A percentile compares a stretch with the other conserved stretches of the same genome.
Evolutionary conservation across 2,329 filamentous ascomycete genomes (phyloP).

Genomic region (Fusarium sp.): DNA sequence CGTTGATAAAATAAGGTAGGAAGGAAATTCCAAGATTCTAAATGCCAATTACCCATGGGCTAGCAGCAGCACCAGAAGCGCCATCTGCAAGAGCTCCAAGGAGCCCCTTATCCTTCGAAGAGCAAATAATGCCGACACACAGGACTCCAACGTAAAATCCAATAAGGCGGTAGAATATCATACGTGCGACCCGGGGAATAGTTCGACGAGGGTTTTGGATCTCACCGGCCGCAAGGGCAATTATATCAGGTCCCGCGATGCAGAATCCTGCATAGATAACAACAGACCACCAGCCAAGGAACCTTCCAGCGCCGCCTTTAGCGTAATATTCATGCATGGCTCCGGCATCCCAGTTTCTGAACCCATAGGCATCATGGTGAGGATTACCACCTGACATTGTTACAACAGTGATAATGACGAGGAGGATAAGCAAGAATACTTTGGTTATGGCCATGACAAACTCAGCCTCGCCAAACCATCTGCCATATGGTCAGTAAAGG

Average conservation of each 20-base stretch:
- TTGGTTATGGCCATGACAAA: conserved; percentile 67
- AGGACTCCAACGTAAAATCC: conserved; percentile 74
- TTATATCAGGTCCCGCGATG: conserved; percentile 74
- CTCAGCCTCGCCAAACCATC: conserved; percentile 55
- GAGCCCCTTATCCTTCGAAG: conserved; percentile 57
- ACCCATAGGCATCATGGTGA: conserved; percentile 68
- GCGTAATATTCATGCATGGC: conserved; percentile 49
- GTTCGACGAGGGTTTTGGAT: conserved; percentile 73
- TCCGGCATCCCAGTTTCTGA: conserved; percentile 61
- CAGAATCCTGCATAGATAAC: conserved; percentile 76
- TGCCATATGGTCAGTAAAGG: conserved; percentile 11
- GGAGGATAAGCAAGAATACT: conserved; percentile 60
- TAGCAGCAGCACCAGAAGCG: conserved; percentile 63
- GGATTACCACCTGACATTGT: conserved; percentile 76
- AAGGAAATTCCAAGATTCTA: conserved; percentile 61
- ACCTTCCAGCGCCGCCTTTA: conserved; percentile 66
- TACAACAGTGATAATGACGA: conserved; percentile 72
- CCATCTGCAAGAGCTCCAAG: conserved; percentile 58
- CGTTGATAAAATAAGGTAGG: conserved; percentile 67
- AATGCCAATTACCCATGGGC: conserved; percentile 69
- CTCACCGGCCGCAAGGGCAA: conserved; percentile 66
- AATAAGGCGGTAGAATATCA: conserved; percentile 77
- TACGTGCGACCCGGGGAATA: conserved; percentile 76
- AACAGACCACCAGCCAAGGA: conserved; percentile 64
- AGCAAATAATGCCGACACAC: conserved; percentile 63